phyloP scores from a whole-genome alignment of 2,329 filamentous ascomycete genomes.

The Alternaria alternata region DNA sequence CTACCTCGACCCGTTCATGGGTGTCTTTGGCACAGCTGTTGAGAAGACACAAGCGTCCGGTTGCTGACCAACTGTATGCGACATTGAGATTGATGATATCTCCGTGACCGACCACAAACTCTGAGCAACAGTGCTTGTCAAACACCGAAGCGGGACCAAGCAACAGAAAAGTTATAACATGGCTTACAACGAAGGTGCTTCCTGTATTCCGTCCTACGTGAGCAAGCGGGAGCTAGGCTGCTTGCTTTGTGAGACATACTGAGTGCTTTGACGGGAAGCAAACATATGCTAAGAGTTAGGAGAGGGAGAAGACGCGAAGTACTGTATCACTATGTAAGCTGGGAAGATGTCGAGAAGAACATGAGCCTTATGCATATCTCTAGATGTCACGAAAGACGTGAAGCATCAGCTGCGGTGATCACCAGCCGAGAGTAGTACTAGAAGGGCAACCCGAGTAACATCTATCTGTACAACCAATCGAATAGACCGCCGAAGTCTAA shows the following conservation, averaged over 20 bases:
- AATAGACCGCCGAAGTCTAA: conserved; percentile 48
- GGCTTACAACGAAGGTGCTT: not conserved
- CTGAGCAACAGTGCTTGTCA: not conserved
- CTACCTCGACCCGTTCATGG: not conserved
- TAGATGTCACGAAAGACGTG: not conserved
- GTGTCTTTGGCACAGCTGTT: not conserved
- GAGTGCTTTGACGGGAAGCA: not conserved
- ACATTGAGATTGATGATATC: not conserved
- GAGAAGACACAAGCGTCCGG: not conserved
- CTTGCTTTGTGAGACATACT: not conserved
- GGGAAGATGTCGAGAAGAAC: not conserved
- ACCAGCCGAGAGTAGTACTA: not conserved
- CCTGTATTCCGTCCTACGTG: not conserved
- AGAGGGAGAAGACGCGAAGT: not conserved
- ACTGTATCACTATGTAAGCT: not conserved
- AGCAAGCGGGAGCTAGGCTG: not conserved
- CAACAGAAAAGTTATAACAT: not conserved
- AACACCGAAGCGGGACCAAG: not conserved
- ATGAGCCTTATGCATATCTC: not conserved
- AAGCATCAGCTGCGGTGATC: not conserved
- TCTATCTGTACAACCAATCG: not conserved
- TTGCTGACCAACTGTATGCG: not conserved
- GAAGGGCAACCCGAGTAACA: not conserved
- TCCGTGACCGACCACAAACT: not conserved
- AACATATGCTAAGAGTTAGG: not conserved